Conservation (phyloP, 345 rosid species). For the Euphorbia lathyris region DNA sequence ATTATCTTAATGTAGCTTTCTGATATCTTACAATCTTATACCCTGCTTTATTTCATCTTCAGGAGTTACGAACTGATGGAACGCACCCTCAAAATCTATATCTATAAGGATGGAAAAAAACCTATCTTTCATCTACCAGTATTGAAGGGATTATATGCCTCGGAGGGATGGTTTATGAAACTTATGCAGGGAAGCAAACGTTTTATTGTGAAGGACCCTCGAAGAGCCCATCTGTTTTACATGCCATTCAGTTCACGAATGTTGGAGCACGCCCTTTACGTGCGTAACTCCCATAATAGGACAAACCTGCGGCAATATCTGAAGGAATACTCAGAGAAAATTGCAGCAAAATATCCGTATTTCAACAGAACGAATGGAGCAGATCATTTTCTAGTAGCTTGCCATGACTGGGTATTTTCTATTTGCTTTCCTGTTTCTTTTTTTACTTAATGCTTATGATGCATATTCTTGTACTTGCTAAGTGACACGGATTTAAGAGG, state of each 20-base stretch:
- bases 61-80: conserved; percentile 99
- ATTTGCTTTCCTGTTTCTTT: conserved; percentile 1
- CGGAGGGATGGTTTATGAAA: conserved; percentile 99
- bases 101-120: conserved; percentile 77
- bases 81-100: conserved; percentile 63
- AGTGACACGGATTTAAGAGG: not conserved
- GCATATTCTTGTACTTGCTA: conserved; percentile 5
- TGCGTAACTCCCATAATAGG: conserved; percentile 85
- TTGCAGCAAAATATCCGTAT: conserved; percentile 82
- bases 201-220: conserved; percentile 72
- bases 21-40: conserved; percentile 15
- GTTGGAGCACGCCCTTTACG: conserved; percentile 80
- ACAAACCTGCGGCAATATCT: conserved; percentile 70
- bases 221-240: conserved; percentile 80
- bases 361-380: conserved; percentile 91
- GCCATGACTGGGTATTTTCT: conserved; percentile 93
- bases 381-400: conserved; percentile 92
- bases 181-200: conserved; percentile 77
- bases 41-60: conserved; percentile 25
- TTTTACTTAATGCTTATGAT: conserved; percentile 1
- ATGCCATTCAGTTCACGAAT: conserved; percentile 96
- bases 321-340: conserved; percentile 64
- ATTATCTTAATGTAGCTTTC: conserved; percentile 1
- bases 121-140: conserved; percentile 87
- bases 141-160: conserved; percentile 93